These are phyloP conservation scores for Thermoascus crustaceus DNA, from an alignment of 2,329 filamentous ascomycete species.

Conservation along the genomic window DNA sequence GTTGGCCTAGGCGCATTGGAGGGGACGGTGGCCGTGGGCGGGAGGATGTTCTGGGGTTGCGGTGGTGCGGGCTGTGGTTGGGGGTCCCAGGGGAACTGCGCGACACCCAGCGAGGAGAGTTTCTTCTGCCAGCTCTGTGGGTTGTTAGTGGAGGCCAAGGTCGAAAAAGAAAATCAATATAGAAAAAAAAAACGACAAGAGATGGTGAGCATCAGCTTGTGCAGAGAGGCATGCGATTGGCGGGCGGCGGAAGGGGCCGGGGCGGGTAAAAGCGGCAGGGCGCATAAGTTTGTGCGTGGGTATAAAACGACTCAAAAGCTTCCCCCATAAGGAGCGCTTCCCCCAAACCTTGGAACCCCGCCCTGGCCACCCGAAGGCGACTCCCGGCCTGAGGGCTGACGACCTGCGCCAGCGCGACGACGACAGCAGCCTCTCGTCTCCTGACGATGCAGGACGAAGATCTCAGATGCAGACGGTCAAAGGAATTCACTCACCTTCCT, in stretches of 20 bases:
- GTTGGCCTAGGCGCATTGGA: constrained; percentile 36
- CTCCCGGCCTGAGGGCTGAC: constrained; percentile 2
- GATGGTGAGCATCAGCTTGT: neutral
- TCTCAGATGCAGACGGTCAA: no score
- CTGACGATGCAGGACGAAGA: neutral
- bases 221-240: no score
- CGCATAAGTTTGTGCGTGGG: constrained; percentile 11
- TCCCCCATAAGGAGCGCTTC: constrained; percentile 29
- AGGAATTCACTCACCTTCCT: constrained; percentile 59
- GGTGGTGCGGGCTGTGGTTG: constrained; percentile 55
- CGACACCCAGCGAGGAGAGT: constrained; percentile 74
- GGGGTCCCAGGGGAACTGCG: constrained; percentile 92
- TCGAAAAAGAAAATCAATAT: constrained; percentile 5
- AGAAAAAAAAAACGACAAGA: constrained; percentile 4
- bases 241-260: constrained; percentile 4
- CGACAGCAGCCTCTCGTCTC: no score
- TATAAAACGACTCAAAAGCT: constrained; percentile 36
- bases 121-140: constrained; percentile 87
- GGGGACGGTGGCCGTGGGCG: constrained; percentile 32
- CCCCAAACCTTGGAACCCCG: constrained; percentile 23
- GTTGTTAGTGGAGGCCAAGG: neutral
- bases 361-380: constrained; percentile 11
- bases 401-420: neutral
- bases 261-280: constrained; percentile 12
- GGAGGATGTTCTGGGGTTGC: constrained; percentile 33